These are phyloP conservation scores for Coriaria nepalensis DNA, from an alignment of 306 rosid genomes.

Conservation along the genomic window DNA sequence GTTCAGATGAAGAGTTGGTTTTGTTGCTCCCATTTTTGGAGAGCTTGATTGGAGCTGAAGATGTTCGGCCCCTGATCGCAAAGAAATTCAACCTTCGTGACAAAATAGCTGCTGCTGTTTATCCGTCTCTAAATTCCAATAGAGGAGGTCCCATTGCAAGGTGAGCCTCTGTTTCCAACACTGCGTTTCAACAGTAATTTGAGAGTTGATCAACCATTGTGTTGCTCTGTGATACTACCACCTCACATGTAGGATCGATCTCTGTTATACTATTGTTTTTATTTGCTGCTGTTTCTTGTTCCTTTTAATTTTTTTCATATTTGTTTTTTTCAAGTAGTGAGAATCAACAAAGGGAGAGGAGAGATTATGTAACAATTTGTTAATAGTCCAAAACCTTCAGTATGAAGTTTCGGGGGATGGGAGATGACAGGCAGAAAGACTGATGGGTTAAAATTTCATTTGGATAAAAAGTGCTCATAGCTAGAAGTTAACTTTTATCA, in stretches of 20 bases:
- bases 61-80: slow-evolving; percentile 85
- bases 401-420: no score
- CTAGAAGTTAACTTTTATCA: no score
- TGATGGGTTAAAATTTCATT: no score
- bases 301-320: no score
- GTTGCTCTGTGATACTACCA: slow-evolving; percentile 27
- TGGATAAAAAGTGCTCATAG: no score
- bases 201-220: slow-evolving; percentile 5
- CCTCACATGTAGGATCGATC: slow-evolving; percentile 15
- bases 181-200: slow-evolving; percentile 10
- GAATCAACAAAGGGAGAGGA: no score
- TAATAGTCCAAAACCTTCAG: no score
- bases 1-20: slow-evolving; percentile 65
- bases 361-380: no score
- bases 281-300: no score
- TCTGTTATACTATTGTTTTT: slow-evolving; percentile 3
- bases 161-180: slow-evolving; percentile 32
- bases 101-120: slow-evolving; percentile 71
- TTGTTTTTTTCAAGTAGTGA: no score
- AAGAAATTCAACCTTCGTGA: slow-evolving; percentile 66
- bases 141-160: slow-evolving; percentile 37
- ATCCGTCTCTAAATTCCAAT: slow-evolving; percentile 42
- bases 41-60: slow-evolving; percentile 82
- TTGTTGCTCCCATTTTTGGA: slow-evolving; percentile 77
- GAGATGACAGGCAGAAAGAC: no score